A percentile compares a stretch with the other conserved stretches of the same genome.
phyloP scores from a whole-genome alignment of 441 rosid genomes.

The Corymbia citriodora region DNA sequence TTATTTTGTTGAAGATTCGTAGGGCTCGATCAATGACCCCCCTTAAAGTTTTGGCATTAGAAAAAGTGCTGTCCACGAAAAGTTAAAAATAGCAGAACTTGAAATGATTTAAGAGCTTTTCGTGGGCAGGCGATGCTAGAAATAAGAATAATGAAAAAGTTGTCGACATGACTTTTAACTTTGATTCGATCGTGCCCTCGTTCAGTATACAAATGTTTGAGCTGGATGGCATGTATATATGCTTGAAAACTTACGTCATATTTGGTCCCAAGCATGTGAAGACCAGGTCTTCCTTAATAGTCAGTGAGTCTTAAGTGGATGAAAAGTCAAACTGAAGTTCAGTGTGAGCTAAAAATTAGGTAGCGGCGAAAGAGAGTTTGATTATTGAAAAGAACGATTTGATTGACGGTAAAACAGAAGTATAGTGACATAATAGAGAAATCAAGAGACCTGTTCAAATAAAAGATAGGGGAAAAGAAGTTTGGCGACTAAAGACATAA shows the following conservation, averaged over 20 bases:
- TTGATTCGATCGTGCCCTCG: neutral
- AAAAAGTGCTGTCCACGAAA: neutral
- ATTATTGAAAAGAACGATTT: neutral
- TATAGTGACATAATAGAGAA: neutral
- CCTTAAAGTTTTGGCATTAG: neutral
- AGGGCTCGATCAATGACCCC: neutral
- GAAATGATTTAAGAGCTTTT: neutral
- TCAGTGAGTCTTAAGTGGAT: neutral
- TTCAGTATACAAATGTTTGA: neutral
- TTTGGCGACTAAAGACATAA: too few relatives aligned
- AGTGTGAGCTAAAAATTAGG: neutral
- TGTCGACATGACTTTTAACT: neutral
- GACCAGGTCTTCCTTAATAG: neutral
- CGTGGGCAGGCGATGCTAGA: neutral
- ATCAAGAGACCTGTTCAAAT: neutral
- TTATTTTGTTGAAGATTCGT: neutral
- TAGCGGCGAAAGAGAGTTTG: neutral
- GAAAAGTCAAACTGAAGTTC: neutral
- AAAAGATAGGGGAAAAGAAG: neutral
- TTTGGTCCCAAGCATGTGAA: neutral
- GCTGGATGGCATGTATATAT: neutral
- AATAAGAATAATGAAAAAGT: neutral
- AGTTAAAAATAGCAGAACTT: neutral
- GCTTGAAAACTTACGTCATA: neutral
- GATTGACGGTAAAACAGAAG: too few relatives aligned